Conservation (phyloP, 768 basidiomycete species). For the Collybia sordida region DNA sequence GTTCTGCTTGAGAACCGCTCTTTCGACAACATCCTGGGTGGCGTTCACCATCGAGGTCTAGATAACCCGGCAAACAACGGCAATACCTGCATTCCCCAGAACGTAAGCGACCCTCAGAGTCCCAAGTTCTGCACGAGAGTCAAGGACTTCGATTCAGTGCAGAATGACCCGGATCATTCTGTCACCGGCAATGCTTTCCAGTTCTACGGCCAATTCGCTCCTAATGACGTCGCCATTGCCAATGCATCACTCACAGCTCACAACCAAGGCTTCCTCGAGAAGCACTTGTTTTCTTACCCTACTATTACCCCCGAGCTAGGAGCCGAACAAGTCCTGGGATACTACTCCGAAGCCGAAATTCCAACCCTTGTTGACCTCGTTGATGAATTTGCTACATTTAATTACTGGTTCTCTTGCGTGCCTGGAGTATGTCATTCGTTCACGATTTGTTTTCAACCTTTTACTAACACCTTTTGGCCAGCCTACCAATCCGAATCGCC, state of each 20-base stretch:
- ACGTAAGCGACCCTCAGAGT: constrained; percentile 15
- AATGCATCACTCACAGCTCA: constrained; percentile 15
- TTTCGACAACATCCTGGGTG: constrained; percentile 28
- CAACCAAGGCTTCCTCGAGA: constrained; percentile 23
- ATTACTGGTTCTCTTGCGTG: too few species aligned
- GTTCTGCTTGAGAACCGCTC: constrained; percentile 27
- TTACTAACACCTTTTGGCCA: too few species aligned
- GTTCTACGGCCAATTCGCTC: constrained; percentile 22
- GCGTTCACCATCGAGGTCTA: constrained; percentile 13
- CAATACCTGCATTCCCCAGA: constrained; percentile 20
- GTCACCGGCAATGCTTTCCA: constrained; percentile 23
- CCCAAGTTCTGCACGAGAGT: constrained; percentile 16
- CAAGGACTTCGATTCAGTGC: constrained; percentile 18
- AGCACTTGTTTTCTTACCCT: constrained; percentile 19
- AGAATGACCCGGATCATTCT: constrained; percentile 23
- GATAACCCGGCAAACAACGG: constrained; percentile 20
- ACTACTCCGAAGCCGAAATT: constrained; percentile 18
- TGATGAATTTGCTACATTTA: constrained; percentile 23
- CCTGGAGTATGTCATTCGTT: too few species aligned
- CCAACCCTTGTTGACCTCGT: constrained; percentile 22
- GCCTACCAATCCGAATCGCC: constrained; percentile 31
- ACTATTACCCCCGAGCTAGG: constrained; percentile 15
- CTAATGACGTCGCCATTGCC: too few species aligned
- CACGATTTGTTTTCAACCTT: too few species aligned
- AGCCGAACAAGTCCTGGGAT: constrained; percentile 25